phyloP scores from a whole-genome alignment of 2,329 filamentous ascomycete genomes.

The Lecanicillium sp. region DNA sequence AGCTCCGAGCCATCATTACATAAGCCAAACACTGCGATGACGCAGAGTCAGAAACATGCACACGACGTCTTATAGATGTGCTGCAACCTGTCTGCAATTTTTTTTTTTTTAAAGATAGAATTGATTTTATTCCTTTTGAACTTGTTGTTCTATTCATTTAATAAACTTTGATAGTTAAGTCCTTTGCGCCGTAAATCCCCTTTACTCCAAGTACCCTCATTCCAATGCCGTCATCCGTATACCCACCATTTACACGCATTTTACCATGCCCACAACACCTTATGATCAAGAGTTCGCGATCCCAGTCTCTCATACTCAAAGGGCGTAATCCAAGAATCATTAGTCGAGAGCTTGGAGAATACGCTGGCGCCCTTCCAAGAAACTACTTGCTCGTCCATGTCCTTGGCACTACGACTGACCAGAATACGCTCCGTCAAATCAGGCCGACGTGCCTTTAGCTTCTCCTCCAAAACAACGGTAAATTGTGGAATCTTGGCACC shows the following conservation, averaged over 20 bases:
- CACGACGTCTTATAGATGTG: no score
- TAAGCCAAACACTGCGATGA: no score
- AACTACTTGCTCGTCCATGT: slow-evolving; percentile 95
- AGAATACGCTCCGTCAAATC: slow-evolving; percentile 53
- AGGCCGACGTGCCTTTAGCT: slow-evolving; percentile 58
- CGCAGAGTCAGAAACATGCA: no score
- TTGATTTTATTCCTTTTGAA: no score
- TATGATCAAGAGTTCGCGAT: slow-evolving; percentile 73
- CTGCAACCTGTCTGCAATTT: no score
- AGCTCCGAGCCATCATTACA: no score
- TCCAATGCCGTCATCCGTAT: no score
- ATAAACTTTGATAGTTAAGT: no score
- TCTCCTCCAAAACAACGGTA: slow-evolving; percentile 73
- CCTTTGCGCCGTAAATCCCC: no score
- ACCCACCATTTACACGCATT: background rate
- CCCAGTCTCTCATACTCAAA: slow-evolving; percentile 85
- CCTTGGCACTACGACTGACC: slow-evolving; percentile 66
- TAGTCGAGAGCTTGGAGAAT: slow-evolving; percentile 84
- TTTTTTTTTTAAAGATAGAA: no score
- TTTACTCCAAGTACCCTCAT: no score
- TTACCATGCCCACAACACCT: slow-evolving; percentile 58
- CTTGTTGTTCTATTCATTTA: no score
- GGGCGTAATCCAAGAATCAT: slow-evolving; percentile 89
- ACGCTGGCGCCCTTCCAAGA: slow-evolving; percentile 97
- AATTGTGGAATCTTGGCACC: slow-evolving; percentile 76